phyloP scores from a whole-genome alignment of 306 rosid genomes.

The Erythrophleum fordii region DNA sequence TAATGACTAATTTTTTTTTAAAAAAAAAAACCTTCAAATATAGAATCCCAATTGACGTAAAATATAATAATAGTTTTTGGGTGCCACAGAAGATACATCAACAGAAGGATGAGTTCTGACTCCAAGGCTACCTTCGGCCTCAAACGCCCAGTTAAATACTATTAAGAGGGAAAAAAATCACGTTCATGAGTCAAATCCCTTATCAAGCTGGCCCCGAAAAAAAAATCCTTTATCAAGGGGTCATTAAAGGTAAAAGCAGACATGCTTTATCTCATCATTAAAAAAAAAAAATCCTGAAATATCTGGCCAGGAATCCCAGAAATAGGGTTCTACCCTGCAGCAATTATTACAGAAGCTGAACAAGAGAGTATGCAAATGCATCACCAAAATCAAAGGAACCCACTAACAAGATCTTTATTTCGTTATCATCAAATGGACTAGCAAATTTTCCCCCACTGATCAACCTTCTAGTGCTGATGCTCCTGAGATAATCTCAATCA shows the following conservation, averaged over 20 bases:
- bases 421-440: slow-evolving; percentile 44
- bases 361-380: slow-evolving; percentile 37
- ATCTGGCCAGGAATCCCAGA: slow-evolving; percentile 46
- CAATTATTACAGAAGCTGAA: slow-evolving; percentile 55
- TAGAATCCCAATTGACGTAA: not conserved
- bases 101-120: slow-evolving; percentile 18
- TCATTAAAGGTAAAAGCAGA: slow-evolving; percentile 28
- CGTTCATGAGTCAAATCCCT: not conserved
- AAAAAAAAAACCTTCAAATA: too few relatives aligned
- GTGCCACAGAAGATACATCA: not conserved
- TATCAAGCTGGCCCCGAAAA: too few relatives aligned
- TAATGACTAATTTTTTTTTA: too few relatives aligned
- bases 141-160: not conserved
- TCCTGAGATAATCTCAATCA: slow-evolving; percentile 99
- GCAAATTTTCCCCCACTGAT: slow-evolving; percentile 37
- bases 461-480: slow-evolving; percentile 87
- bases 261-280: slow-evolving; percentile 41
- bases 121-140: not conserved
- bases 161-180: not conserved
- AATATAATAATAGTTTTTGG: not conserved
- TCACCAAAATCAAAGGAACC: slow-evolving; percentile 49
- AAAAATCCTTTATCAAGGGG: not conserved
- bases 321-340: slow-evolving; percentile 40
- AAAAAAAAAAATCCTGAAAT: slow-evolving; percentile 34
- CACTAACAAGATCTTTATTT: slow-evolving; percentile 50